Evolutionary conservation across 768 basidiomycete genomes (phyloP), one percentile per base, ranked within the genome.

Genomic region (Sporobolomyces roseus): DNA sequence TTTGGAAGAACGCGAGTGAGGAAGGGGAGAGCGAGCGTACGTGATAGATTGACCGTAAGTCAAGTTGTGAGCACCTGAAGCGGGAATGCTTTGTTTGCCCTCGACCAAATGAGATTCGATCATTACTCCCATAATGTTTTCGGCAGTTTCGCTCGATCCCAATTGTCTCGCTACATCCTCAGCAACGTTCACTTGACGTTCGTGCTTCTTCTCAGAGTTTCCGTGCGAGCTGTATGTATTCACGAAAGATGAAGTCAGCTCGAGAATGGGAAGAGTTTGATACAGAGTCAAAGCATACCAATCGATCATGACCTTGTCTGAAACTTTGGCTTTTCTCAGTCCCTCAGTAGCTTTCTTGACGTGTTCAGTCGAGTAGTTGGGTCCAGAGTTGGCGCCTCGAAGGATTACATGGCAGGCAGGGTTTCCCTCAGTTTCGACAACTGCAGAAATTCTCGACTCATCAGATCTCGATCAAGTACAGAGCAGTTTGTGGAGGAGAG

Each of bases 181-280:
- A 12, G 89, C 91, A 41, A 98, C 94, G 66, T 89, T 86, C 4
- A 87, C 81, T 80, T 99, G 94, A 74, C 87, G 90, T 67, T 84
- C 81, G 79, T 94, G 89, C 77, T 96, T 90, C 80, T 99, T 97
- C 67, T 83, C 85, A 75, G 89, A 91, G 80, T 98, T 97, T 67
- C 94, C 93, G 77, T 97, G 93, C 74, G 91, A 93, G 83, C 94
- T 94, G n/a, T n/a, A n/a, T n/a, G n/a, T n/a, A n/a, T n/a, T n/a
- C n/a, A 79, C 23, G 49, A 46, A 23, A 17, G 32, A 29, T 25
- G 19, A 21, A 46, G 8, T 32, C 6, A 17, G 6, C 4, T 36
- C 19, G 38, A 45, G 62, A 4, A 12, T 10, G 7, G 16, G 21
- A 13, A 23, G 30, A 48, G 54, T 17, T 8, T n/a, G 5, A 33